A percentile compares a stretch with the other conserved stretches of the same genome.
Conservation (phyloP, 345 rosid genomes). For the Reutealis trisperma region DNA sequence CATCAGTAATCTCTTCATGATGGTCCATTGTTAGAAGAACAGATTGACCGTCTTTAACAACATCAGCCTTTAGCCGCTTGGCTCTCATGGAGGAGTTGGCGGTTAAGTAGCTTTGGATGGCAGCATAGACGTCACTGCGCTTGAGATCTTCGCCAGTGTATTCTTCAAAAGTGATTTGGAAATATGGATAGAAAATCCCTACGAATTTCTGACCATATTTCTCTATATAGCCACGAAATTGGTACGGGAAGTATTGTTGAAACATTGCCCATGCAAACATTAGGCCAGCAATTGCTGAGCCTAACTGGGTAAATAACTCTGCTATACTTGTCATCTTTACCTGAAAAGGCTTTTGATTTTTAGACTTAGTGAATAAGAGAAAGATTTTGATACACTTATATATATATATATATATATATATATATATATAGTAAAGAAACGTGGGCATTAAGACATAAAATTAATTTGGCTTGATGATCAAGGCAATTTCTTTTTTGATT, state of each 20-base stretch:
- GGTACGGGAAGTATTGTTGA: not conserved
- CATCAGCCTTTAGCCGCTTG: conserved; percentile 3
- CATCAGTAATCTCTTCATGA: conserved; percentile 8
- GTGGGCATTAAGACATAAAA: no score
- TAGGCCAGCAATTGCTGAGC: conserved; percentile 1
- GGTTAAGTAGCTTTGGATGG: conserved; percentile 13
- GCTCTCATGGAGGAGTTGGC: not conserved
- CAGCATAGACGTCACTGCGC: not conserved
- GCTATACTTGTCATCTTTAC: not conserved
- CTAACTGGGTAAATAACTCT: not conserved
- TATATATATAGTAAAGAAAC: no score
- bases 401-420: no score
- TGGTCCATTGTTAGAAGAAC: conserved; percentile 9
- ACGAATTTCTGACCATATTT: not conserved
- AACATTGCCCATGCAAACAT: not conserved
- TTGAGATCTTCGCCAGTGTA: not conserved
- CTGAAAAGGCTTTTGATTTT: no score
- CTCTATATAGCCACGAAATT: not conserved
- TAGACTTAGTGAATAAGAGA: no score
- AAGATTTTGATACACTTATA: no score
- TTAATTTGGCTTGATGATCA: no score
- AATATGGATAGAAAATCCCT: not conserved
- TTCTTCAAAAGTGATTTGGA: not conserved
- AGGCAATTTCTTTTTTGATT: no score
- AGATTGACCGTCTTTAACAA: not conserved